Percentiles rank a stretch among this genome's conserved stretches.
These are phyloP conservation scores for Zygnema cylindricum DNA, from an alignment of 139 green algal species.

Conservation along the genomic window DNA sequence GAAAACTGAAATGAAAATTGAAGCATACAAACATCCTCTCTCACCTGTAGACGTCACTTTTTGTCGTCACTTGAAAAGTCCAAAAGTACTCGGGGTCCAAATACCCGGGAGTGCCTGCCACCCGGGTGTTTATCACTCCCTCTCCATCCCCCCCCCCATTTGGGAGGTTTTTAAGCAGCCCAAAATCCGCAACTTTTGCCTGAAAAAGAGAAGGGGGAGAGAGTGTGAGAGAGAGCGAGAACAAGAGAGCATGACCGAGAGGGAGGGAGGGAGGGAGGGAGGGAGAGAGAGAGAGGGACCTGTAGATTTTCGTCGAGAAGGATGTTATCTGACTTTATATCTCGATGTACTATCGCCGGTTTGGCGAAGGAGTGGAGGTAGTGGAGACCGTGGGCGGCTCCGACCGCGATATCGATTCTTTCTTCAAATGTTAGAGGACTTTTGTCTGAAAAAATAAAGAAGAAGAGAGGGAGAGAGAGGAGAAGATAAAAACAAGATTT, in stretches of 20 bases:
- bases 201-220: not conserved
- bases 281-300: not conserved
- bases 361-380: slow-evolving; percentile 24
- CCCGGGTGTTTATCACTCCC: not conserved
- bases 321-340: slow-evolving; percentile 28
- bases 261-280: not conserved
- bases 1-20: no score
- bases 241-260: not conserved
- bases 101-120: slow-evolving; percentile 32
- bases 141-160: not conserved
- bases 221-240: not conserved
- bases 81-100: slow-evolving; percentile 41
- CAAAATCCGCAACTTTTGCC: slow-evolving; percentile 24
- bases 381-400: slow-evolving; percentile 6
- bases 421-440: slow-evolving; percentile 19
- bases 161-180: slow-evolving; percentile 15
- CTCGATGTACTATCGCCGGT: slow-evolving; percentile 1
- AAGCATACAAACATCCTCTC: no score
- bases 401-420: slow-evolving; percentile 6
- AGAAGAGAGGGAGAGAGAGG: no score
- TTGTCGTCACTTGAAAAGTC: slow-evolving; percentile 27
- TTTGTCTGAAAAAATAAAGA: no score
- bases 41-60: slow-evolving; percentile 51
- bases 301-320: slow-evolving; percentile 13
- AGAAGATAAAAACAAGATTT: no score